Percentiles rank a stretch among this genome's conserved stretches.
These are phyloP conservation scores for Saturnispora halmiae DNA, from an alignment of 805 yeast genomes.

Conservation along the genomic window DNA sequence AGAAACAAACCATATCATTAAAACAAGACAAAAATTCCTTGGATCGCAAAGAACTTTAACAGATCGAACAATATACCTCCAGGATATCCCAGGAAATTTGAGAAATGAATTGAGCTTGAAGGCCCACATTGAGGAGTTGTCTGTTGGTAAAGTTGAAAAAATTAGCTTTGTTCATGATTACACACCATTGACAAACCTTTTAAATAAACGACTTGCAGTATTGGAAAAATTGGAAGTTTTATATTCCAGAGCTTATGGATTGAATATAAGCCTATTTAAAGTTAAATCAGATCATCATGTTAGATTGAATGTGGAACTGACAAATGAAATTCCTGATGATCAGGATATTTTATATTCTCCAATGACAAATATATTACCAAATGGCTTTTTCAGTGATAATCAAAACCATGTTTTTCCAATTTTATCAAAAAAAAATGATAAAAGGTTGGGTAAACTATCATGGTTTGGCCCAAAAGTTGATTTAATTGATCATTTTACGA, in stretches of 20 bases:
- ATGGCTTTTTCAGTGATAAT: constrained; percentile 2
- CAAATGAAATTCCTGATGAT: constrained; percentile 16
- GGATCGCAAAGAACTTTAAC: constrained; percentile 53
- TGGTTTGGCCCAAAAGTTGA: constrained; percentile 25
- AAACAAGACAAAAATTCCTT: constrained; percentile 46
- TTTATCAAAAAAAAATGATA: constrained; percentile 10
- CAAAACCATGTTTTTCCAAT: constrained; percentile 7
- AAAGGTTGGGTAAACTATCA: constrained; percentile 20
- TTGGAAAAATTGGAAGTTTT: constrained; percentile 32
- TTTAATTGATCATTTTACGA: constrained; percentile 29
- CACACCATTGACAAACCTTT: constrained; percentile 32
- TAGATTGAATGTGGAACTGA: constrained; percentile 24
- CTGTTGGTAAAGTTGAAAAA: constrained; percentile 45
- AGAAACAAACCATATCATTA: constrained; percentile 41
- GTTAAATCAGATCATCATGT: constrained; percentile 18
- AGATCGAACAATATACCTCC: constrained; percentile 48
- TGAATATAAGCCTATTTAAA: constrained; percentile 30
- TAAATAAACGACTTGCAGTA: constrained; percentile 28
- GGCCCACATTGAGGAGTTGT: constrained; percentile 43
- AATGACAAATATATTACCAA: constrained; percentile 4
- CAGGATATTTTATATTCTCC: constrained; percentile 14
- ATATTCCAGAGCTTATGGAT: constrained; percentile 35
- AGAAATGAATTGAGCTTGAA: constrained; percentile 36
- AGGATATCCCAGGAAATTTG: constrained; percentile 44
- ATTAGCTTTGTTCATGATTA: constrained; percentile 39